Base-by-base conservation (phyloP, 2,329 filamentous ascomycete species). In the Drechslera avenae region DNA sequence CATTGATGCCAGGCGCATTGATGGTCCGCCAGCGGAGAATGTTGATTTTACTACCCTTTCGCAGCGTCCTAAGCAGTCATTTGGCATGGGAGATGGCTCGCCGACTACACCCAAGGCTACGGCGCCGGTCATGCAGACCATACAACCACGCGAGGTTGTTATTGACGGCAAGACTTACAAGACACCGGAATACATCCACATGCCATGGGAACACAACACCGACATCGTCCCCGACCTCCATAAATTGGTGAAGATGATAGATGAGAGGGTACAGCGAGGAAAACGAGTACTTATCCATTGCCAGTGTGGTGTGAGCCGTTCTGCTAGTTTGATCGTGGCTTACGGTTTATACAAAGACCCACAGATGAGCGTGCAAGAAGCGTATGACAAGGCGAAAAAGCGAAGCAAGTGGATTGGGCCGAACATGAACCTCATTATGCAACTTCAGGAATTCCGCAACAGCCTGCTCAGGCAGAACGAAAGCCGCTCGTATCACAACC, bases 401-500 rank as follows among this genome's bases (percentile, higher is more conserved):
- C 88, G 88, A 75, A 94, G 90, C 72, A 85, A 82, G 66, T 95
- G 90, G 90, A 93, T 95, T 62, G 91, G 90, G 51, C 90, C 90
- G 0, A 95, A 95, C 72, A 95, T 95, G 90, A 90, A 90, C 60
- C 79, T 95, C 60, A 91, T 95, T 81, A 94, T 94, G 79, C 91
- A 90, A 60, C 77, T 95, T 39, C 89, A 92, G 70, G 89, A 93
- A 66, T 93, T 92, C 68, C 81, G 55, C 73, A 82, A 59, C 69
- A 81, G 65, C 75, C 79, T 72, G 35, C 49, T 73, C n/a, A 67
- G 69, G 46, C 60, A 66, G 8, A 75, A 71, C 34, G 67, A 72
- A 26, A 67, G 55, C 39, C 57, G 69, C 17, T 61, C 62, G 7
- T 67, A 60, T 23, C 67, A 68, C 40, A 69, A 64, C 40, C 68